Base-by-base conservation (phyloP, 2,329 filamentous ascomycete genomes). In the Metarhizium anisopliae region DNA sequence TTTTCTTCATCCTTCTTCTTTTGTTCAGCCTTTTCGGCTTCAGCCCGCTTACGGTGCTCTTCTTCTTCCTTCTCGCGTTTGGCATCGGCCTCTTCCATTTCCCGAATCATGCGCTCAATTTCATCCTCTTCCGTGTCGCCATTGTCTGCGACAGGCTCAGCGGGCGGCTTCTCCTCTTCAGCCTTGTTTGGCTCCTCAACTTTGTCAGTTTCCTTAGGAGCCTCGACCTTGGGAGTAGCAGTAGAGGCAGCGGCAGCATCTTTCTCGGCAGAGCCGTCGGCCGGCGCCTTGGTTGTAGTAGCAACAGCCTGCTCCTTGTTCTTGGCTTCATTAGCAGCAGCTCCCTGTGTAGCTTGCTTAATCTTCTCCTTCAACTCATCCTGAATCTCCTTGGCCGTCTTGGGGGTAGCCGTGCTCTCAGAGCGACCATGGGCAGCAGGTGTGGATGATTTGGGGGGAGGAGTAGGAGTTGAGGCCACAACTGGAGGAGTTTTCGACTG, bases 281-380 rank as follows among this genome's bases (percentile, higher is more conserved):
- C 58, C 35, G 68, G 62, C 11, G 66, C 65, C 54, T 71, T 65
- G 1, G 62, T 60, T 25, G 70, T 67, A 10, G 68, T 63, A 14
- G 66, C 56, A 4, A 25, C 25, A 35, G 63, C 62, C 64, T 49
- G 50, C n/a, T 59, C 51, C 56, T 58, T 65, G 29, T 65, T 61
- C 57, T 66, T 66, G 29, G 67, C 60, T 25, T 63, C 63, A 30
- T 56, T 62, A 18, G 66, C 62, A 7, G 62, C 61, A 30, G 67
- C 62, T 20, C 67, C 68, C 54, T 72, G 70, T 2, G 76, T 76
- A 55, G 84, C 83, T 53, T 82, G 81, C 67, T 85, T 83, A 67
- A 95, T 86, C 68, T 90, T 86, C 68, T 88, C 84, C 70, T 87
- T 87, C 66, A 92, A 88, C 72, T 95, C 90, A 61, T 89, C 83